Percentiles rank a stretch among this genome's conserved stretches.
These are phyloP conservation scores for Elongisporangium prolatum DNA, from an alignment of 352 stramenopile genomes.

Conservation along the genomic window DNA sequence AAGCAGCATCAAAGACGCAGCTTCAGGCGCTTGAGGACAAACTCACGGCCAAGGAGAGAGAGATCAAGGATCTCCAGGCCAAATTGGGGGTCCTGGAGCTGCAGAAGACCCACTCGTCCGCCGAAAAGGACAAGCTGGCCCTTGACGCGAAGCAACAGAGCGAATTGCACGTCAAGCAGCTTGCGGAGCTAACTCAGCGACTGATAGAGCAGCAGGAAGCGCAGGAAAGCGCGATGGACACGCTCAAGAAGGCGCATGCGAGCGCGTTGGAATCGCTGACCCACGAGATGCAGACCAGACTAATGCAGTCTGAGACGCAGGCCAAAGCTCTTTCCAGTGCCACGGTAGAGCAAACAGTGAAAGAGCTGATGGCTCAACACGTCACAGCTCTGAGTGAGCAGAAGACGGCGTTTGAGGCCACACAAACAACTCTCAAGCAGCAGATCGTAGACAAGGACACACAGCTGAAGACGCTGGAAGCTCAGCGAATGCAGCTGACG, in stretches of 20 bases:
- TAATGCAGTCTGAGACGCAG: neutral
- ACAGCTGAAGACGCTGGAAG: constrained; percentile 17
- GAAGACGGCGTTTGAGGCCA: constrained; percentile 12
- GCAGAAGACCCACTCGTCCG: constrained; percentile 7
- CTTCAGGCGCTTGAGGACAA: constrained; percentile 17
- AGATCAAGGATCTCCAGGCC: constrained; percentile 9
- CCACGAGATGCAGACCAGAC: constrained; percentile 1
- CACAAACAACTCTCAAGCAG: constrained; percentile 8
- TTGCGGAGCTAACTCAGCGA: too few relatives aligned
- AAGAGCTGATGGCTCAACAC: constrained; percentile 20
- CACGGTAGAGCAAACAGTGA: constrained; percentile 18
- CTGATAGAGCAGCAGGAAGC: too few relatives aligned
- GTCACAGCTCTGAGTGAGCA: constrained; percentile 12
- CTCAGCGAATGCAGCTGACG: constrained; percentile 6
- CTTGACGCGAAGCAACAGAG: constrained; percentile 7
- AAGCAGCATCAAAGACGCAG: constrained; percentile 11
- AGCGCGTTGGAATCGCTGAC: constrained; percentile 11
- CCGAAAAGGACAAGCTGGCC: constrained; percentile 14
- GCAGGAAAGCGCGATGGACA: neutral
- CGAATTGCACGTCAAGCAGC: constrained; percentile 2
- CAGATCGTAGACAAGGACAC: constrained; percentile 12
- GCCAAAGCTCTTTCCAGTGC: constrained; percentile 11
- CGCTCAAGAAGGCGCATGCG: constrained; percentile 16
- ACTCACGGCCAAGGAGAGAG: constrained; percentile 10
- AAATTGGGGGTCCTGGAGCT: constrained; percentile 13